A percentile compares a stretch with the other conserved stretches of the same genome.
Conservation (phyloP, 108 stramenopile species). For the Cyclotella sp. region DNA sequence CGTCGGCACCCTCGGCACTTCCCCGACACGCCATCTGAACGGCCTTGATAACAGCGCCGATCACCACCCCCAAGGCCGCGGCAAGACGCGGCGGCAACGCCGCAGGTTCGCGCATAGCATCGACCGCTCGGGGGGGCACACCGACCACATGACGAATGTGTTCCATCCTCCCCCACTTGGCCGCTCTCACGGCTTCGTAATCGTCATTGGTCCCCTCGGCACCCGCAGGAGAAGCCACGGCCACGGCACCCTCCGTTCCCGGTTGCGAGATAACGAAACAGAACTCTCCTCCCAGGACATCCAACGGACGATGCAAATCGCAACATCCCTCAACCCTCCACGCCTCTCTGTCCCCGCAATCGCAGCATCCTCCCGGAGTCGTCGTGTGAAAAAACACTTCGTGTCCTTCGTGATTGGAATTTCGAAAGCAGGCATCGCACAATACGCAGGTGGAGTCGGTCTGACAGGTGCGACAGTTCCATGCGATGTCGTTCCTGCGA, state of each 20-base stretch:
- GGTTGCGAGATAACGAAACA: background rate
- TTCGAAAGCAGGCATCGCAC: conserved; percentile 94
- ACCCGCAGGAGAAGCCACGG: background rate
- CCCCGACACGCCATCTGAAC: conserved; percentile 74
- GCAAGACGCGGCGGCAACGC: conserved; percentile 69
- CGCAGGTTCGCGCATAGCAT: conserved; percentile 30
- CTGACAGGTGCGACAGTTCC: conserved; percentile 98
- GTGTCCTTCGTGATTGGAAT: conserved; percentile 92
- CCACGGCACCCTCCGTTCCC: conserved; percentile 10
- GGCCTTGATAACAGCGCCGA: conserved; percentile 78
- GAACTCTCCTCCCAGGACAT: background rate
- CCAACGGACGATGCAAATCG: conserved; percentile 68
- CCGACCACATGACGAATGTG: conserved; percentile 33
- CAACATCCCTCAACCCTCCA: conserved; percentile 95
- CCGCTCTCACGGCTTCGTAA: conserved; percentile 68
- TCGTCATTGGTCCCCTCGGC: conserved; percentile 56
- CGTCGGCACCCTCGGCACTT: conserved; percentile 80
- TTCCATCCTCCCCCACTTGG: conserved; percentile 44
- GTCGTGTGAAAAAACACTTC: conserved; percentile 98
- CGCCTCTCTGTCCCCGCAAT: conserved; percentile 98
- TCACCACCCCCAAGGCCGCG: conserved; percentile 78
- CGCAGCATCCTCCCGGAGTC: conserved; percentile 97
- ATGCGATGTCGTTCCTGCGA: conserved; percentile 94
- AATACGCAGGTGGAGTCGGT: conserved; percentile 96
- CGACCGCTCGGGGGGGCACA: background rate